Evolutionary conservation across 2,329 filamentous ascomycete species (phyloP).

Genomic region (Claviceps pazoutovae): DNA sequence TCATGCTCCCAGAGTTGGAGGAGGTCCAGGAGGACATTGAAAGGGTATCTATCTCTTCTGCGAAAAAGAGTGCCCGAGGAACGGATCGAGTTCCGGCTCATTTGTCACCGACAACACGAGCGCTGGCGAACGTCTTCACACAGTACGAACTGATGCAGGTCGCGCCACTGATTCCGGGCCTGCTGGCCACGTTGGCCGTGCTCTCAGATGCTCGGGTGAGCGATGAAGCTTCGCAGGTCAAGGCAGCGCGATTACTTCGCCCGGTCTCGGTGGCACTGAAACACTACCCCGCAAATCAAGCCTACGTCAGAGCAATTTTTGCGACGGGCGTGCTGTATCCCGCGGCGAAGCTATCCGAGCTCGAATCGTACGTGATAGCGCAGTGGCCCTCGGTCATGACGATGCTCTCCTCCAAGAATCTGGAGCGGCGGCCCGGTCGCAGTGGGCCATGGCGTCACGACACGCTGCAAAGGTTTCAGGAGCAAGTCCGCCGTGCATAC

Average conservation of each 20-base stretch:
- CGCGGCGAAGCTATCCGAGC: slow-evolving; percentile 7
- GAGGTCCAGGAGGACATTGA: slow-evolving; percentile 14
- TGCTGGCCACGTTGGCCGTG: slow-evolving; percentile 19
- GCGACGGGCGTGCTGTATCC: slow-evolving; percentile 9
- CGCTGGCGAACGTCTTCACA: slow-evolving; percentile 18
- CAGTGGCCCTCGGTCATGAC: slow-evolving; percentile 16
- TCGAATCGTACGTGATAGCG: slow-evolving; percentile 14
- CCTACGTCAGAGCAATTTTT: slow-evolving; percentile 11
- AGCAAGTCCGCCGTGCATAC: slow-evolving; percentile 18
- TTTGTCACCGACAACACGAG: slow-evolving; percentile 8
- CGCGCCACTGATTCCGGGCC: slow-evolving; percentile 15
- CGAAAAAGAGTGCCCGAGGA: neutral
- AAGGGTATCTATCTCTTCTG: neutral
- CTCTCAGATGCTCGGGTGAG: slow-evolving; percentile 15
- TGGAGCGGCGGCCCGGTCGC: slow-evolving; percentile 11
- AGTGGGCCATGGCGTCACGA: neutral
- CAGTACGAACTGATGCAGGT: slow-evolving; percentile 15
- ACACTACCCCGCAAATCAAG: slow-evolving; percentile 7
- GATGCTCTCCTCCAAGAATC: slow-evolving; percentile 12
- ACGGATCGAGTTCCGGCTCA: neutral
- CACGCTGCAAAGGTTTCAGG: slow-evolving; percentile 13
- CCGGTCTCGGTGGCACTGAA: slow-evolving; percentile 13
- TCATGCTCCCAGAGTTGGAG: slow-evolving; percentile 17
- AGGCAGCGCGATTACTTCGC: slow-evolving; percentile 17
- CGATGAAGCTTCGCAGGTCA: slow-evolving; percentile 3